phyloP scores from a whole-genome alignment of 139 green algal genomes.

The Tetraselmis chui region DNA sequence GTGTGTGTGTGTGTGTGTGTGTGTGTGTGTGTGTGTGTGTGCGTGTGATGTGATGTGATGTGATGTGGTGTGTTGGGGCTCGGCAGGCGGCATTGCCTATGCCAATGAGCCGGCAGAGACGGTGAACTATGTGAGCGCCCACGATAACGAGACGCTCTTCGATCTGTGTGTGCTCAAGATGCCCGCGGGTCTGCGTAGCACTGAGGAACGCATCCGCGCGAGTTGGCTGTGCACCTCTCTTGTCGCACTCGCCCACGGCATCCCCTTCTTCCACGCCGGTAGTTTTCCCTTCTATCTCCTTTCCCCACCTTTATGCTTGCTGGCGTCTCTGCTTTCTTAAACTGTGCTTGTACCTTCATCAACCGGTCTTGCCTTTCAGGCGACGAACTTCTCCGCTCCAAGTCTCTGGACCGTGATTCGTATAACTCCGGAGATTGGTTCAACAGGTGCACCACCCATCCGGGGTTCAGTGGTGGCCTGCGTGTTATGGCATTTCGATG shows the following conservation, averaged over 20 bases:
- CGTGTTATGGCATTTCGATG: no score
- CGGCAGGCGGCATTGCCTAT: conserved; percentile 32
- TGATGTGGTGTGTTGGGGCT: background rate
- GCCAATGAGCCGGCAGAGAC: conserved; percentile 53
- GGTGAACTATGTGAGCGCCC: conserved; percentile 78
- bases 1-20: no score
- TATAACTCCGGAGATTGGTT: conserved; percentile 80
- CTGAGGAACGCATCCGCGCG: conserved; percentile 32
- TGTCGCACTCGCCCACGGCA: conserved; percentile 38
- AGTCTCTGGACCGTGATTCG: conserved; percentile 76
- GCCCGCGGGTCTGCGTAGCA: background rate
- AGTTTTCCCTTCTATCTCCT: background rate
- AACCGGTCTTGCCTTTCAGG: no score
- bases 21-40: no score
- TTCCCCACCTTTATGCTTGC: no score
- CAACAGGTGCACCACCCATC: conserved; percentile 40
- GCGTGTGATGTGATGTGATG: background rate
- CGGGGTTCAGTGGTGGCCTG: no score
- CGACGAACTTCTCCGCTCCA: conserved; percentile 78
- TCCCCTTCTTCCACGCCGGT: conserved; percentile 73
- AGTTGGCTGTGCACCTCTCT: conserved; percentile 50
- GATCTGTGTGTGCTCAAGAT: conserved; percentile 61
- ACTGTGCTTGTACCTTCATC: no score
- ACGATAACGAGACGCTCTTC: conserved; percentile 88
- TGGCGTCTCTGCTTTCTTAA: no score